Evolutionary conservation across 2,329 filamentous ascomycete species (phyloP).

Genomic region (Penicillium glabrum): DNA sequence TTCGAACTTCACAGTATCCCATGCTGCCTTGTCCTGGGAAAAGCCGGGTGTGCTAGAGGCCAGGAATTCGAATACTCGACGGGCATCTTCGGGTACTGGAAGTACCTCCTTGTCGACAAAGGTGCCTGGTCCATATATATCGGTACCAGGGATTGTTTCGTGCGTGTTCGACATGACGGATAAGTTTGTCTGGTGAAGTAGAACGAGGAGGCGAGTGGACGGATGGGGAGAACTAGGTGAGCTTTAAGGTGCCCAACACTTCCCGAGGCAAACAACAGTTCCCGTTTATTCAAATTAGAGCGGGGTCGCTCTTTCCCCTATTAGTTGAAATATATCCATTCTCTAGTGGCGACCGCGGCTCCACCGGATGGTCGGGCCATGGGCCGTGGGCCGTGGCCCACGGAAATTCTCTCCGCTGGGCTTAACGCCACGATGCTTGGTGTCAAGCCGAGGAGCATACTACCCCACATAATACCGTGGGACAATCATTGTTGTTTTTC

Average conservation of each 20-base stretch:
- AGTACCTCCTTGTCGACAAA: slow-evolving; percentile 39
- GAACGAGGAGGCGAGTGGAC: neutral
- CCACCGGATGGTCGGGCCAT: neutral
- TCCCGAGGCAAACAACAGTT: neutral
- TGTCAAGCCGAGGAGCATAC: neutral
- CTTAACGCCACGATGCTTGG: neutral
- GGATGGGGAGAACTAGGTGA: neutral
- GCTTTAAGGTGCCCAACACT: neutral
- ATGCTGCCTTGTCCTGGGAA: slow-evolving; percentile 30
- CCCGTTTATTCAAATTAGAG: neutral
- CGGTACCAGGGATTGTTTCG: slow-evolving; percentile 16
- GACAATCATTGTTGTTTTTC: neutral
- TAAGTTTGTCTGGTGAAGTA: neutral
- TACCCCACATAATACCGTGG: neutral
- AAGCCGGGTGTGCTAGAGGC: slow-evolving; percentile 43
- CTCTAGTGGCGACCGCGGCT: neutral
- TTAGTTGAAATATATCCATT: neutral
- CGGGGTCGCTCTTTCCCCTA: neutral
- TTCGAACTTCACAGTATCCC: slow-evolving; percentile 39
- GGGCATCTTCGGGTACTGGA: slow-evolving; percentile 38
- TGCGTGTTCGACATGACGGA: neutral
- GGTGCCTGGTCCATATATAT: slow-evolving; percentile 43
- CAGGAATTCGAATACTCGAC: slow-evolving; percentile 40
- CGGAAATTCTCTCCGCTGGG: neutral
- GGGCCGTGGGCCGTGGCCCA: neutral